Percentiles rank a stretch among this genome's conserved stretches.
Evolutionary conservation across 345 rosid genomes (phyloP).

Genomic region (Camelina sativa): DNA sequence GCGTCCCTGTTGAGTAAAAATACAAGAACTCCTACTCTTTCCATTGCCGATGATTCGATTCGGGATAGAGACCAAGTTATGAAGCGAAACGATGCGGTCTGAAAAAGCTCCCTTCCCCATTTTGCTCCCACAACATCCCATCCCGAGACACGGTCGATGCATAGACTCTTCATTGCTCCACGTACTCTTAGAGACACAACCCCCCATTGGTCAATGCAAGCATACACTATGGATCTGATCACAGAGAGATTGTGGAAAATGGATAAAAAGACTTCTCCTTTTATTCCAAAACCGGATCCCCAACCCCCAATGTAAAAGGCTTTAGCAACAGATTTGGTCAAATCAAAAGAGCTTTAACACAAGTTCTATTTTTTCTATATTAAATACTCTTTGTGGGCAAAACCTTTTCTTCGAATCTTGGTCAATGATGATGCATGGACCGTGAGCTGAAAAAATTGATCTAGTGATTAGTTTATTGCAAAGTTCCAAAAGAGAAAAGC

Average conservation of each 20-base stretch:
- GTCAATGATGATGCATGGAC: slow-evolving; percentile 61
- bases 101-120: slow-evolving; percentile 71
- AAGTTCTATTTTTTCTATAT: slow-evolving; percentile 18
- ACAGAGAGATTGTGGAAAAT: slow-evolving; percentile 34
- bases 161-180: slow-evolving; percentile 74
- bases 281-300: slow-evolving; percentile 40
- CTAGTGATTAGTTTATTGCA: slow-evolving; percentile 53
- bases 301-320: slow-evolving; percentile 48
- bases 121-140: slow-evolving; percentile 71
- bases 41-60: slow-evolving; percentile 80
- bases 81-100: slow-evolving; percentile 61
- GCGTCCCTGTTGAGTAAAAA: slow-evolving; percentile 97
- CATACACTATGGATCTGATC: slow-evolving; percentile 41
- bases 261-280: slow-evolving; percentile 41
- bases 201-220: slow-evolving; percentile 75
- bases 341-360: slow-evolving; percentile 48
- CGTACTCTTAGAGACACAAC: slow-evolving; percentile 80
- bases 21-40: slow-evolving; percentile 82
- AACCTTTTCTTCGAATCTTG: slow-evolving; percentile 47
- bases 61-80: slow-evolving; percentile 75
- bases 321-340: slow-evolving; percentile 51
- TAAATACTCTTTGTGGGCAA: slow-evolving; percentile 39
- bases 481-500: slow-evolving; percentile 46
- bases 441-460: slow-evolving; percentile 56
- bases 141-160: slow-evolving; percentile 60